These are phyloP conservation scores for Colletotrichum scovillei DNA, from an alignment of 2,329 filamentous ascomycete species.

Conservation along the genomic window DNA sequence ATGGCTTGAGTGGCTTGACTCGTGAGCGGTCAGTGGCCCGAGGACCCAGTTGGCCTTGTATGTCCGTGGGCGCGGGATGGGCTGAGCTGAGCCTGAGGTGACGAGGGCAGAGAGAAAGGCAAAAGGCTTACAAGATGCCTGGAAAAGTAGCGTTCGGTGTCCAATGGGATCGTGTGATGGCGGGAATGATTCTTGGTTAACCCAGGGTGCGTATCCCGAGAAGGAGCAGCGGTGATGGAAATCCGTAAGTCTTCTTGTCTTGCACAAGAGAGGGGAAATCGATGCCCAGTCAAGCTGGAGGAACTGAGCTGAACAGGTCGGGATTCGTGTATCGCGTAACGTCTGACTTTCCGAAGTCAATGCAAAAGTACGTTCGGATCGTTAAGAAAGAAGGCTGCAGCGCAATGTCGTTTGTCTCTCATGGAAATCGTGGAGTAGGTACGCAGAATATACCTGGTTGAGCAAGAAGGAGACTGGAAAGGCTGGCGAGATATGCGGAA, in stretches of 20 bases:
- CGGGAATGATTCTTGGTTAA: neutral
- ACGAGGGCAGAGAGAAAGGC: neutral
- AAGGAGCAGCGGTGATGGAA: constrained; percentile 17
- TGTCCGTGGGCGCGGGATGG: constrained; percentile 20
- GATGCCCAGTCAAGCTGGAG: neutral
- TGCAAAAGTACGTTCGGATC: neutral
- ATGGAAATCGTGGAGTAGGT: neutral
- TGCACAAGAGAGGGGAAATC: neutral
- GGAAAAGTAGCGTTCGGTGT: neutral
- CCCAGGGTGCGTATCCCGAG: neutral
- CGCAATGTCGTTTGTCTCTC: neutral
- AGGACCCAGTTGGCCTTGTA: neutral
- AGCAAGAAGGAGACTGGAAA: neutral
- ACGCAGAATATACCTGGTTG: neutral
- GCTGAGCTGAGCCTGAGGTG: constrained; percentile 17
- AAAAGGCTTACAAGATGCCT: constrained; percentile 18
- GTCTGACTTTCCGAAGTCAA: neutral
- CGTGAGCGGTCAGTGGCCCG: constrained; percentile 20
- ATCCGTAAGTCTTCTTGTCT: neutral
- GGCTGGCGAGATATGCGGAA: neutral
- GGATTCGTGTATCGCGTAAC: neutral
- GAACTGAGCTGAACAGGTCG: neutral
- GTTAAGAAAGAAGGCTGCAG: neutral
- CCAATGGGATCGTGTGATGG: neutral
- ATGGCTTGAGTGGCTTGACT: constrained; percentile 20